phyloP scores from a whole-genome alignment of 148 eudicot genomes.

The Cornus controversa region DNA sequence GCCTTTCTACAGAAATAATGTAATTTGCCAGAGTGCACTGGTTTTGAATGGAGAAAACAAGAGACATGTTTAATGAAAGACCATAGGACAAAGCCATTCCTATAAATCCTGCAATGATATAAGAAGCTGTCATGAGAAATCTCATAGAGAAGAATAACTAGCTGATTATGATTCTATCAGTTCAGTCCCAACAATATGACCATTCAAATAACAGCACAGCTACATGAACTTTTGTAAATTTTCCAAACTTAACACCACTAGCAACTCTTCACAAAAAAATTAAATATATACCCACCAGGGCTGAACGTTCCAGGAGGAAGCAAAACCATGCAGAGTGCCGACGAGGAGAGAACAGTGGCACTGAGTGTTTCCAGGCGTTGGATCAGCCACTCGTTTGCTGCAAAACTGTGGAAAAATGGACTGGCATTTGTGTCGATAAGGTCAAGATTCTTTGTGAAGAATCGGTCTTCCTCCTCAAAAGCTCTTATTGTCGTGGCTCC shows the following conservation, averaged over 20 bases:
- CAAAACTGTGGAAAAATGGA: conserved; percentile 76
- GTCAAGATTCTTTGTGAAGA: conserved; percentile 72
- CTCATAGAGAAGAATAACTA: background rate
- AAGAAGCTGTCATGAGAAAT: background rate
- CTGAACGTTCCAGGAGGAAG: conserved; percentile 87
- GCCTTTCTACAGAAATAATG: conserved; percentile 87
- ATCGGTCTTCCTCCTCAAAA: conserved; percentile 78
- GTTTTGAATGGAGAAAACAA: conserved; percentile 75
- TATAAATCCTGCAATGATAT: conserved; percentile 66
- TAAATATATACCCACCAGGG: conserved; percentile 50
- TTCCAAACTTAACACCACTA: background rate
- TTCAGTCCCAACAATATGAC: background rate
- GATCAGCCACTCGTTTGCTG: conserved; percentile 91
- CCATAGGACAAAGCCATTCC: conserved; percentile 98
- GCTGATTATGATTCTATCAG: background rate
- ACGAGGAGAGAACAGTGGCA: conserved; percentile 78
- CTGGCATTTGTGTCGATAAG: conserved; percentile 79
- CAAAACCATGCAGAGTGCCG: conserved; percentile 88
- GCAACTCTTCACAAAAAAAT: background rate
- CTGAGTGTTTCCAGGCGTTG: conserved; percentile 75
- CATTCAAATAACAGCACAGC: background rate
- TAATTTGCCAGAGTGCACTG: conserved; percentile 81
- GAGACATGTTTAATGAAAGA: conserved; percentile 68
- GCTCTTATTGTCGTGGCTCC: conserved; percentile 89
- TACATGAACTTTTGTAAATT: background rate